Percentiles rank a stretch among this genome's conserved stretches.
Conservation (phyloP, 768 basidiomycete genomes). For the Melanogaster broomeanus region DNA sequence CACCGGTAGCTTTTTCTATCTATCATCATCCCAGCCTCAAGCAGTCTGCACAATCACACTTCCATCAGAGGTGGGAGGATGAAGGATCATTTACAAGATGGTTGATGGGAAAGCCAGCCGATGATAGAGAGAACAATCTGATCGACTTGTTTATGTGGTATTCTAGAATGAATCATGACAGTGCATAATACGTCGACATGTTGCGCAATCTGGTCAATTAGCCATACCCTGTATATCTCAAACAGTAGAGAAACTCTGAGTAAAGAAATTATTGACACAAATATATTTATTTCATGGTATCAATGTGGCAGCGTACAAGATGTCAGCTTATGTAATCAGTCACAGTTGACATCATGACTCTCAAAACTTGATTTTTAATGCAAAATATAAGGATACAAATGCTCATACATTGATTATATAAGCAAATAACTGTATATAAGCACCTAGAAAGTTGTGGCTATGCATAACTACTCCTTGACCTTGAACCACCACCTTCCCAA, state of each 20-base stretch:
- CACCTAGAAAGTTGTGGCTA: neutral
- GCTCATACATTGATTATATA: neutral
- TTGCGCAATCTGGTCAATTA: neutral
- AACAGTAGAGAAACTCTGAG: too few relatives aligned
- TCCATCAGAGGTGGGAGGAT: neutral
- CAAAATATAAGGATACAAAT: neutral
- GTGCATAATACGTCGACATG: neutral
- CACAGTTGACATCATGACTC: too few relatives aligned
- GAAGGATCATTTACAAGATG: neutral
- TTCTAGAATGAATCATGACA: neutral
- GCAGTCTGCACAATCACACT: neutral
- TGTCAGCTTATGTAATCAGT: too few relatives aligned
- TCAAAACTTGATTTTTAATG: too few relatives aligned
- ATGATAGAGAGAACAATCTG: neutral
- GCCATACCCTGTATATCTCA: too few relatives aligned
- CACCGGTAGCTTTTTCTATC: neutral
- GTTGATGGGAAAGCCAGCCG: constrained; percentile 1
- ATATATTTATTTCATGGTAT: too few relatives aligned
- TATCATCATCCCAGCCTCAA: neutral
- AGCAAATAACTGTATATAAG: neutral
- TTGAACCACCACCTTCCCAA: constrained; percentile 3
- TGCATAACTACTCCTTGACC: neutral
- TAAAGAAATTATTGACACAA: too few relatives aligned
- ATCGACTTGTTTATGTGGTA: constrained; percentile 11
- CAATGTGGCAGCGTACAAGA: too few relatives aligned